phyloP scores from a whole-genome alignment of 148 eudicot genomes.

The Camellia granthamiana region DNA sequence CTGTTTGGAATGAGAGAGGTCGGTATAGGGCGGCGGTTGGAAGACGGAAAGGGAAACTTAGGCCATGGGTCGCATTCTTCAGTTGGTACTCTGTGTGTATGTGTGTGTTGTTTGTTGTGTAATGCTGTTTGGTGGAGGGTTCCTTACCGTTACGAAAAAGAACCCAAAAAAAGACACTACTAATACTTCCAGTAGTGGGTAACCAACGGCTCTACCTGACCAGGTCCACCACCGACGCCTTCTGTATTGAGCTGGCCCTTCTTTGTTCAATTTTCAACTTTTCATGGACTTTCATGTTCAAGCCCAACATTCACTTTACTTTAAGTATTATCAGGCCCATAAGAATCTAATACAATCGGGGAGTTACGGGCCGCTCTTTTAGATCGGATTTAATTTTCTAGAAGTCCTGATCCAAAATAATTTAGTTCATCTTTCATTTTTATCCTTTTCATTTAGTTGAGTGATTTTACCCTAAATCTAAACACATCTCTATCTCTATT shows the following conservation, averaged over 20 bases:
- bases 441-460: too few relatives aligned
- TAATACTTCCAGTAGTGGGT: not conserved
- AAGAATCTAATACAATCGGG: too few relatives aligned
- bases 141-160: slow-evolving; percentile 33
- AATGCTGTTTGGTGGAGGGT: slow-evolving; percentile 10
- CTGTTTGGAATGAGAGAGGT: not conserved
- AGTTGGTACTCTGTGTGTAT: not conserved
- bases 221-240: not conserved
- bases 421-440: too few relatives aligned
- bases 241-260: not conserved
- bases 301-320: too few relatives aligned
- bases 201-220: slow-evolving; percentile 1
- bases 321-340: too few relatives aligned
- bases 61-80: slow-evolving; percentile 22
- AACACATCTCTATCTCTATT: too few relatives aligned
- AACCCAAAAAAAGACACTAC: slow-evolving; percentile 12
- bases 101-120: not conserved
- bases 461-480: too few relatives aligned
- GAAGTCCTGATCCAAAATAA: too few relatives aligned
- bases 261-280: too few relatives aligned
- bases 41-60: not conserved
- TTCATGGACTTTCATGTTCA: too few relatives aligned
- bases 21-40: slow-evolving; percentile 1
- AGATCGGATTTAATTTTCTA: too few relatives aligned
- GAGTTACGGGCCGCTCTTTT: not conserved